Percentiles rank a stretch among this genome's conserved stretches.
Evolutionary conservation across 768 basidiomycete genomes (phyloP).

Genomic region (Pleurotus citrinopileatus): DNA sequence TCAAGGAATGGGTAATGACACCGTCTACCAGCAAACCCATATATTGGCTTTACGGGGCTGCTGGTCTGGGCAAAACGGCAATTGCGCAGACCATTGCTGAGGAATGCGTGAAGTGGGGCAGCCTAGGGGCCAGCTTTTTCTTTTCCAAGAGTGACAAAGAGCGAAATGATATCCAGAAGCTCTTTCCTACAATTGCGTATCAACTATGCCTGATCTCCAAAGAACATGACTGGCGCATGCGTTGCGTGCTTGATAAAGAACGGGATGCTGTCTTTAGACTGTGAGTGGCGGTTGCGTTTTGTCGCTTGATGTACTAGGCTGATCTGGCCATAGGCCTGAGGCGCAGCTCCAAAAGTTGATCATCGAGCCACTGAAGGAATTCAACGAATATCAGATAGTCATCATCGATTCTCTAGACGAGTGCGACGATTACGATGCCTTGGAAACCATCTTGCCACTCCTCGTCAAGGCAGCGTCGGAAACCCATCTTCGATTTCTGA

Average conservation of each 20-base stretch:
- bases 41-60: slow-evolving; percentile 32
- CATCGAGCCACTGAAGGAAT: slow-evolving; percentile 19
- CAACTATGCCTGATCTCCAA: slow-evolving; percentile 23
- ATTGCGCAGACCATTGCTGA: slow-evolving; percentile 28
- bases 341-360: slow-evolving; percentile 32
- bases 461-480: slow-evolving; percentile 20
- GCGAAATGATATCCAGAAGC: slow-evolving; percentile 21
- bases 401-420: slow-evolving; percentile 35
- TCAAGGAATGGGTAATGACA: neutral
- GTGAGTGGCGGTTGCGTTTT: neutral
- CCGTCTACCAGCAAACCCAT: slow-evolving; percentile 6
- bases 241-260: slow-evolving; percentile 3
- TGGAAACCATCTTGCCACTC: slow-evolving; percentile 25
- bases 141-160: slow-evolving; percentile 24
- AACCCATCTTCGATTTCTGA: slow-evolving; percentile 26
- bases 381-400: slow-evolving; percentile 19
- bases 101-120: slow-evolving; percentile 1
- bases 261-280: neutral
- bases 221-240: slow-evolving; percentile 1
- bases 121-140: slow-evolving; percentile 28
- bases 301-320: neutral
- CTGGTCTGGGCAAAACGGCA: slow-evolving; percentile 31
- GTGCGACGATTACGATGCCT: slow-evolving; percentile 20
- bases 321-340: neutral
- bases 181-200: slow-evolving; percentile 30